Evolutionary conservation across 306 rosid genomes (phyloP), one percentile per base, ranked within the genome.

Genomic region (Cucurbita ficifolia): DNA sequence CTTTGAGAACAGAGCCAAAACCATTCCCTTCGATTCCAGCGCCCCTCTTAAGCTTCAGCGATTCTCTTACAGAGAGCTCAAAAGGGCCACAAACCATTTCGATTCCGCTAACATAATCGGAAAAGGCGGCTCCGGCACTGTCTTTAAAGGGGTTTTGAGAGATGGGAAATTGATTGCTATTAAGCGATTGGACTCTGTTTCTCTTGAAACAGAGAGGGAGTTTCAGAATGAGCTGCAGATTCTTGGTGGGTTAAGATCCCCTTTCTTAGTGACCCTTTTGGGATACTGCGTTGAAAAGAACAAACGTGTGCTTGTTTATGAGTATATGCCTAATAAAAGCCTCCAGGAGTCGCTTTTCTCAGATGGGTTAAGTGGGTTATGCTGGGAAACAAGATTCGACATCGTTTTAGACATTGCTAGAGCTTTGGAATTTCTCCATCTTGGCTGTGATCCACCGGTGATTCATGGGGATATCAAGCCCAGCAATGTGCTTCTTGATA

Each of bases 101-200:
- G 84, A 86, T 79, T 71, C 84, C 14, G 76, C 85, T 56, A 87
- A 94, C 74, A 79, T 90, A n/a, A 86, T 94, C 67, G 98, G 97
- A 45, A 90, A 94, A 80, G 98, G 98, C 45, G 98, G 98, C 16
- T 94, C 98, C 24, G 96, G 96, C 46, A 90, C 98, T 54, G 98
- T 94, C 49, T 94, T 90, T 64, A 86, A 83, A 72, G 98, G 98
- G 14, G 69, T 79, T n/a, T 87, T 94, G 9, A 76, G 78, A 70
- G 89, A 84, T 78, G 96, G 97, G 8, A 89, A 87, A 74, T 78
- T 80, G 50, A 89, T 94, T 71, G 97, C 98, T 21, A 78, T 94
- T 72, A 94, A 94, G 82, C 80, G 88, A 11, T 69, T 94, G 56
- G 94, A 90, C 73, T 58, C 96, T 5, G 22, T 85, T 76, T 86